Evolutionary conservation across 2,329 filamentous ascomycete genomes (phyloP).

Genomic region (Metarhizium robertsii): DNA sequence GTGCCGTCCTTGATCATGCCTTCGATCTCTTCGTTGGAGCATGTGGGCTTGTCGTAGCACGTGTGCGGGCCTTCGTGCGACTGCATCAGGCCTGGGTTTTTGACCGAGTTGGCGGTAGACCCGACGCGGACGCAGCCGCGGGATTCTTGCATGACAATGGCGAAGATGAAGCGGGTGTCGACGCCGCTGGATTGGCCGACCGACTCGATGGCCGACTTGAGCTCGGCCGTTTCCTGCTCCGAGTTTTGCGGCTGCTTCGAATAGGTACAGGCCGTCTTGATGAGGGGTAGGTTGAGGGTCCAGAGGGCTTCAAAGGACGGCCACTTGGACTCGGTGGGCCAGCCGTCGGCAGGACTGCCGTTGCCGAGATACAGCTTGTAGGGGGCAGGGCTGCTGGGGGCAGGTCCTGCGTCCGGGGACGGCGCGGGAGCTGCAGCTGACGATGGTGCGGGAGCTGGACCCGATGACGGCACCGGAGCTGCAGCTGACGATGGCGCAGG

Average conservation of each 20-base stretch:
- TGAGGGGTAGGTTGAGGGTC: slow-evolving; percentile 9
- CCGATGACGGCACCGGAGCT: too few relatives aligned
- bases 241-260: too few relatives aligned
- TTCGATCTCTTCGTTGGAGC: slow-evolving; percentile 14
- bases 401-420: neutral
- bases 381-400: neutral
- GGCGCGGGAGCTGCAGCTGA: neutral
- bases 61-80: slow-evolving; percentile 24
- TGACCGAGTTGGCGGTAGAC: slow-evolving; percentile 29
- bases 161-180: slow-evolving; percentile 32
- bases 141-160: slow-evolving; percentile 34
- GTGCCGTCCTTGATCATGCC: slow-evolving; percentile 31
- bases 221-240: slow-evolving; percentile 3
- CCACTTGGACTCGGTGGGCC: slow-evolving; percentile 20
- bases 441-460: too few relatives aligned
- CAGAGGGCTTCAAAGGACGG: slow-evolving; percentile 19
- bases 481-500: too few relatives aligned
- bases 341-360: slow-evolving; percentile 11
- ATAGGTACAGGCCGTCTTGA: too few relatives aligned
- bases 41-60: slow-evolving; percentile 25
- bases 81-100: slow-evolving; percentile 34
- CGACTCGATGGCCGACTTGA: slow-evolving; percentile 22
- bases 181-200: slow-evolving; percentile 19
- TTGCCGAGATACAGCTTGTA: slow-evolving; percentile 1
- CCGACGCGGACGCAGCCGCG: slow-evolving; percentile 32